Conservation (phyloP, 2,329 filamentous ascomycete genomes). For the Chrysoporthe austroafricana region DNA sequence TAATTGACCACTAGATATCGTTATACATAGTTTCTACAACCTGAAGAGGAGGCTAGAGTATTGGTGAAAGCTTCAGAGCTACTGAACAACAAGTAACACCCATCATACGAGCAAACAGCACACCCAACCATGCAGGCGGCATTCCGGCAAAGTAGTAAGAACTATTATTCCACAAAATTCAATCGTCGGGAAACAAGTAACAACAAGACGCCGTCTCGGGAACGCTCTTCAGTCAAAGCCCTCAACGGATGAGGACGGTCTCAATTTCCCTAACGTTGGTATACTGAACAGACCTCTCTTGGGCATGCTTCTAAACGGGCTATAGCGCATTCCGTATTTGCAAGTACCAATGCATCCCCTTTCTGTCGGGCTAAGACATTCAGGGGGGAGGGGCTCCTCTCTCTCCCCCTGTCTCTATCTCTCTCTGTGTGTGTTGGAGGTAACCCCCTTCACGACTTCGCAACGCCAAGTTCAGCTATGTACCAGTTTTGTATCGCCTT, state of each 20-base stretch:
- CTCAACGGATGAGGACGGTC: no score
- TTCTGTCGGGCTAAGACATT: background rate
- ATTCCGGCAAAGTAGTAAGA: no score
- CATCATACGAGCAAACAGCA: background rate
- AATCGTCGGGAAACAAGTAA: background rate
- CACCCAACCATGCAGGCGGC: background rate
- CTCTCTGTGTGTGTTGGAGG: no score
- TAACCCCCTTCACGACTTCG: conserved; percentile 36
- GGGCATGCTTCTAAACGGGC: background rate
- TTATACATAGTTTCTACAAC: background rate
- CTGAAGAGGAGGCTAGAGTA: background rate
- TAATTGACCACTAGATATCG: background rate
- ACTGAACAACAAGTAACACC: background rate
- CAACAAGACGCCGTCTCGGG: background rate
- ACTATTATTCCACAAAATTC: background rate
- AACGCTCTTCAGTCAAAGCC: background rate
- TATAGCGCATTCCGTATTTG: background rate
- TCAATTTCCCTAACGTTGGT: no score
- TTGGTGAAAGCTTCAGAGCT: background rate
- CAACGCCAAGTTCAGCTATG: conserved; percentile 44
- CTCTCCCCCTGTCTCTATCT: background rate
- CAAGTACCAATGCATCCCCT: background rate
- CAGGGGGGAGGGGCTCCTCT: background rate
- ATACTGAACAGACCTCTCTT: background rate
- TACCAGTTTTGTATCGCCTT: conserved; percentile 57